phyloP scores from a whole-genome alignment of 108 stramenopile species.

The Discostella stelligeroides region DNA sequence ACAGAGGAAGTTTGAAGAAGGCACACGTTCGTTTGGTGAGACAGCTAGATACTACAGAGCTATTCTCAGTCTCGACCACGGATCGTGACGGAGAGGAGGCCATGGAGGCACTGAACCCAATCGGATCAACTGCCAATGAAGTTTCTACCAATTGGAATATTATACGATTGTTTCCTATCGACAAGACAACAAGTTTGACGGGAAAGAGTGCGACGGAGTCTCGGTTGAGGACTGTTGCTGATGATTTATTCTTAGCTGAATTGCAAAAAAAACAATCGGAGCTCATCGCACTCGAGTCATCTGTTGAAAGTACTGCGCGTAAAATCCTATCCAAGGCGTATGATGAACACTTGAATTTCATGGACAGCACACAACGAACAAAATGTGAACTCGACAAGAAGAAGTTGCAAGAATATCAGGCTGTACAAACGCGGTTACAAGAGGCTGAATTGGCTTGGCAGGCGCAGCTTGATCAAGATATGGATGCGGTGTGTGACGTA shows the following conservation, averaged over 20 bases:
- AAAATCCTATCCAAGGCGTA: slow-evolving; percentile 50
- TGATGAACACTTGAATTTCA: slow-evolving; percentile 56
- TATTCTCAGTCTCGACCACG: slow-evolving; percentile 7
- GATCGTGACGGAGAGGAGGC: slow-evolving; percentile 9
- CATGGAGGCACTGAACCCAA: slow-evolving; percentile 10
- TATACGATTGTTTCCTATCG: slow-evolving; percentile 22
- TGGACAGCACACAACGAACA: slow-evolving; percentile 33
- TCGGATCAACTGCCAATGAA: slow-evolving; percentile 21
- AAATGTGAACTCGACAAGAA: slow-evolving; percentile 36
- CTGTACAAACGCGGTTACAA: slow-evolving; percentile 49
- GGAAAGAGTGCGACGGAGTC: neutral
- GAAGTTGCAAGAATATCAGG: slow-evolving; percentile 46
- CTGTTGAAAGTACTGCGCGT: slow-evolving; percentile 58
- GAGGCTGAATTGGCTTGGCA: slow-evolving; percentile 70
- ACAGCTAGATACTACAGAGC: neutral
- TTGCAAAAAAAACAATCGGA: slow-evolving; percentile 54
- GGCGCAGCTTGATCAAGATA: slow-evolving; percentile 81
- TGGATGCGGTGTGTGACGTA: slow-evolving; percentile 88
- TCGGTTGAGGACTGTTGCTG: slow-evolving; percentile 6
- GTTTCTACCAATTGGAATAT: slow-evolving; percentile 35
- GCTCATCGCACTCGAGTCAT: slow-evolving; percentile 50
- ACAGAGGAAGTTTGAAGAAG: slow-evolving; percentile 17
- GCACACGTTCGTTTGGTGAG: slow-evolving; percentile 31
- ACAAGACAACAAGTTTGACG: neutral
- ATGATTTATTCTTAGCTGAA: slow-evolving; percentile 52